These are phyloP conservation scores for Mytilinidion resinicola DNA, from an alignment of 495 filamentous ascomycete genomes.

Conservation along the genomic window DNA sequence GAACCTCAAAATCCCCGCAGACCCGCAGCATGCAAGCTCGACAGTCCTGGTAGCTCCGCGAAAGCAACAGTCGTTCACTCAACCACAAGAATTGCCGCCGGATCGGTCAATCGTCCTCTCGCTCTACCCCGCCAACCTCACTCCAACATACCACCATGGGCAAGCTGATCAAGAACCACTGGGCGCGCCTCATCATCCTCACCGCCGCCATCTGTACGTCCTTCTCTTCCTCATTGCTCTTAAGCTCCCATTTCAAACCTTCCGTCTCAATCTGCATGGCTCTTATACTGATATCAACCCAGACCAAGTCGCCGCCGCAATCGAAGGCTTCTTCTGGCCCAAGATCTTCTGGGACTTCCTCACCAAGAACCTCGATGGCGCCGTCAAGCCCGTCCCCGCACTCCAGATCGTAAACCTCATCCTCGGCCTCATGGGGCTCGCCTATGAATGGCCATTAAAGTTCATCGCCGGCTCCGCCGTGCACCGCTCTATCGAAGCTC, in stretches of 20 bases:
- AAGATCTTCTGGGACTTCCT: constrained; percentile 98
- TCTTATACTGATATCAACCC: constrained; percentile 28
- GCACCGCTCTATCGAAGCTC: constrained; percentile 81
- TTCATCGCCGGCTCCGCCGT: constrained; percentile 56
- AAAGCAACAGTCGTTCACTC: constrained; percentile 18
- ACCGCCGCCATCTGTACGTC: constrained; percentile 75
- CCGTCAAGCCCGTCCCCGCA: constrained; percentile 79
- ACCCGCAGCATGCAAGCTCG: constrained; percentile 15
- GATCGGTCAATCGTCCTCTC: constrained; percentile 25
- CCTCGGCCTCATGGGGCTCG: constrained; percentile 70
- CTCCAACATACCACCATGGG: constrained; percentile 59
- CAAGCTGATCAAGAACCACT: constrained; percentile 98
- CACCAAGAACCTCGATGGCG: constrained; percentile 81
- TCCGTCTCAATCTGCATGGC: neutral
- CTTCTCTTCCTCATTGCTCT: neutral
- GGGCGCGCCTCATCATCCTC: constrained; percentile 86
- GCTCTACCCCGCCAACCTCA: constrained; percentile 13
- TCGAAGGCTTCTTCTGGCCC: constrained; percentile 95
- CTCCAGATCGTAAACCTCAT: constrained; percentile 95
- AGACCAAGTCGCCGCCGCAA: constrained; percentile 81
- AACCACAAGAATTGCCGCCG: constrained; percentile 11
- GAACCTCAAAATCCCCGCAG: constrained; percentile 23
- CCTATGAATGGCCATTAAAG: constrained; percentile 86
- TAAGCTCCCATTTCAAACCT: too few species aligned
- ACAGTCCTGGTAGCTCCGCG: constrained; percentile 30